Percentiles rank a stretch among this genome's conserved stretches.
These are phyloP conservation scores for Paecilomyces formosus DNA, from an alignment of 2,329 filamentous ascomycete genomes.

Conservation along the genomic window DNA sequence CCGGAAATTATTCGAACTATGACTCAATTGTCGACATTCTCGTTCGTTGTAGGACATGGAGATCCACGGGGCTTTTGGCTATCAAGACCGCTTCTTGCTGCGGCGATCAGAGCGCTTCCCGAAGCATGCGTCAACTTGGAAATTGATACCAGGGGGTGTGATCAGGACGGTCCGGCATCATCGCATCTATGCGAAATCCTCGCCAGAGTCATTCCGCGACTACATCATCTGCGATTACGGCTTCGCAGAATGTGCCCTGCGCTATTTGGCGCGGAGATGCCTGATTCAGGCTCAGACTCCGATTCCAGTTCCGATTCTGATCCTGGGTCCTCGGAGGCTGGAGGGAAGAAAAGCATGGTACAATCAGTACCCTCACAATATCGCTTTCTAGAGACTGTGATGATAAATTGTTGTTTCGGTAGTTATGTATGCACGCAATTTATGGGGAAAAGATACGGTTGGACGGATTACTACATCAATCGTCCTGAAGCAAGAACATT, in stretches of 20 bases:
- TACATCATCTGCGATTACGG: not conserved
- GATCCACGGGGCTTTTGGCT: not conserved
- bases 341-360: not conserved
- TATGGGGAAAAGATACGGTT: not conserved
- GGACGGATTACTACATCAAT: not conserved
- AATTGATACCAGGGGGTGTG: not conserved
- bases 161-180: not conserved
- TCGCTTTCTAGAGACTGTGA: not conserved
- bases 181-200: not conserved
- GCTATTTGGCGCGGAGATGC: not conserved
- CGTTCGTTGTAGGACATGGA: not conserved
- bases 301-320: too few species aligned
- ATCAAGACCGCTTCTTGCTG: not conserved
- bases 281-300: not conserved
- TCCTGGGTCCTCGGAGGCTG: too few species aligned
- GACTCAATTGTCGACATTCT: not conserved
- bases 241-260: not conserved
- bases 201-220: not conserved
- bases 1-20: not conserved
- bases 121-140: not conserved
- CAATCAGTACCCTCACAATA: not conserved
- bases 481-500: not conserved
- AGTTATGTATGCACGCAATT: not conserved
- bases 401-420: not conserved
- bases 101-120: not conserved